Base-by-base conservation (phyloP, 2,329 filamentous ascomycete species). In the Diaporthe longicolla region DNA sequence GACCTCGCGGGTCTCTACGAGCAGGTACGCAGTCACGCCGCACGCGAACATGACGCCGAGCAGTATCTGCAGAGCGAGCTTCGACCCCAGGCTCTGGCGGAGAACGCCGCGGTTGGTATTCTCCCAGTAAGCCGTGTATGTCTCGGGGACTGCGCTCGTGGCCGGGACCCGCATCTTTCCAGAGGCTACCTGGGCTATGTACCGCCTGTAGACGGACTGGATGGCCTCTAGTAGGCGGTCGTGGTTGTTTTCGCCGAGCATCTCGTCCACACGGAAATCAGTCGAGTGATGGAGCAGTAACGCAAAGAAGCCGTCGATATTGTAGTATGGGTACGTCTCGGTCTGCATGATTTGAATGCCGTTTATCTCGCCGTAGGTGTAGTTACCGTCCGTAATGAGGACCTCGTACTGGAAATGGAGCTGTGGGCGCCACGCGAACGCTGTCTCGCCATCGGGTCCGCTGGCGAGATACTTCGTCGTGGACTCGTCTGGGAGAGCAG, bases 381-480 rank as follows among this genome's bases (percentile, higher is more conserved):
- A 1, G 5, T 63, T 32, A 24, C 59, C 26, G 24, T 63, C 59
- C 59, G 7, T 21, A 4, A 63, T n/a, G 9, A 32, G 29, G 4
- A 63, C 59, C 40, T 63, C 59, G 9, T 21, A 17, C 24, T 63
- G 15, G 26, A 63, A 63, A 9, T 63, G 59, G 59, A 63, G 24
- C 24, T 63, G 59, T 19, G 59, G 59, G 24, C 59, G 59, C 59
- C 59, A 63, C 8, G 40, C 3, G 35, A 63, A 63, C 17, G 37
- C 59, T 0, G 24, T 63, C 24, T 63, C 3, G 15, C 59, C 40
- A 40, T 32, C n/a, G 7, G 37, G 17, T 8, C 40, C 59, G 11
- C 59, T 63, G 24, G 59, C 40, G 13, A 61, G 58, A 45, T 61
- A 61, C 24, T 29, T 61, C 5, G 8, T 29, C 19, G 58, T 61